A percentile compares a stretch with the other conserved stretches of the same genome.
These are phyloP conservation scores for Balansia obtecta DNA, from an alignment of 2,329 filamentous ascomycete species.

Conservation along the genomic window DNA sequence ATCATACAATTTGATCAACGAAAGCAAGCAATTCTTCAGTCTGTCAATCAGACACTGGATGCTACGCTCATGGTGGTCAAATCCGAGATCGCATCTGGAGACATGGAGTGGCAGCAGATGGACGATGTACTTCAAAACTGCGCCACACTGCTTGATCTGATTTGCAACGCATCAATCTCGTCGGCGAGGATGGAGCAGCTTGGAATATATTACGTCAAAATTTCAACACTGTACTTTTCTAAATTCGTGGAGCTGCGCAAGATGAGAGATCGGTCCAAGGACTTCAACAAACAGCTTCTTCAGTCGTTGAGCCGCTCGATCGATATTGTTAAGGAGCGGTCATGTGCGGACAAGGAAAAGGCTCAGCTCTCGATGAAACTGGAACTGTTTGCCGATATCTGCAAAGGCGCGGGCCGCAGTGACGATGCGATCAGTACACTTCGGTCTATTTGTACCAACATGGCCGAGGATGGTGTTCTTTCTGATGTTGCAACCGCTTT, in stretches of 20 bases:
- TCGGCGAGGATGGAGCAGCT: slow-evolving; percentile 19
- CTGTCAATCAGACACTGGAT: slow-evolving; percentile 45
- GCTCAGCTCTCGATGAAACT: slow-evolving; percentile 52
- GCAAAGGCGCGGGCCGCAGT: slow-evolving; percentile 36
- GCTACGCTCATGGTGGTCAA: slow-evolving; percentile 46
- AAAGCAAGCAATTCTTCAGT: slow-evolving; percentile 37
- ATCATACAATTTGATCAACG: slow-evolving; percentile 49
- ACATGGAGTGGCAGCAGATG: slow-evolving; percentile 39
- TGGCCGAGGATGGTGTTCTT: slow-evolving; percentile 47
- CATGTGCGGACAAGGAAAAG: slow-evolving; percentile 41
- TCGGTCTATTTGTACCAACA: slow-evolving; percentile 45
- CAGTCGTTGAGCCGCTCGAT: slow-evolving; percentile 51
- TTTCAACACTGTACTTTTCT: slow-evolving; percentile 62
- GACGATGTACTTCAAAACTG: slow-evolving; percentile 48
- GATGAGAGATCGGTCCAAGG: slow-evolving; percentile 23
- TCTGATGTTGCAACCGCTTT: slow-evolving; percentile 38
- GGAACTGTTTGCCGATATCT: slow-evolving; percentile 52
- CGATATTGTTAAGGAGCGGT: slow-evolving; percentile 44
- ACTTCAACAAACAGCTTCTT: slow-evolving; percentile 30
- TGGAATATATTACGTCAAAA: slow-evolving; percentile 45
- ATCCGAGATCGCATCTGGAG: slow-evolving; percentile 32
- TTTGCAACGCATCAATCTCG: slow-evolving; percentile 28
- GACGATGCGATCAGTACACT: slow-evolving; percentile 48
- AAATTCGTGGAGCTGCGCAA: slow-evolving; percentile 41
- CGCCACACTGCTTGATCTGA: slow-evolving; percentile 37